Evolutionary conservation across 164 flowering plant genomes (phyloP).

Genomic region (Dillenia turbinata): DNA sequence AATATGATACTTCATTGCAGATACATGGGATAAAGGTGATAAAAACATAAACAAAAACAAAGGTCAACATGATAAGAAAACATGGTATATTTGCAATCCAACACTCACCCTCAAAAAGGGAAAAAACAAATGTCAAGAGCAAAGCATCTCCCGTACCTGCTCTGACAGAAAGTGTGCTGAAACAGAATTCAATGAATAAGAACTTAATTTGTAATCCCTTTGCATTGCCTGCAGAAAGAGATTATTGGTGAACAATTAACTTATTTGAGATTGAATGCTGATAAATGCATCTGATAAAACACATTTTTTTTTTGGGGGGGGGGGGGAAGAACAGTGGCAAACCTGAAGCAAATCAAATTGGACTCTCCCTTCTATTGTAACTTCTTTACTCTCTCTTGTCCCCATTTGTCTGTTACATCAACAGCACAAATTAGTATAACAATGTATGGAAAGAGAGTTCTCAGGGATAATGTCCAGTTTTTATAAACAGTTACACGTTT

Average conservation of each 20-base stretch:
- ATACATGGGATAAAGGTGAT: not conserved
- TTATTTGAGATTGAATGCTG: too few relatives aligned
- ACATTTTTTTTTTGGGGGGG: too few relatives aligned
- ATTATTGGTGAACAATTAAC: too few relatives aligned
- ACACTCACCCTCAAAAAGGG: too few relatives aligned
- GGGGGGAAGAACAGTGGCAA: not conserved
- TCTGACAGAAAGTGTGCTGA: constrained; percentile 96
- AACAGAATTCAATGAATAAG: constrained; percentile 96
- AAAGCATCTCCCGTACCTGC: constrained; percentile 48
- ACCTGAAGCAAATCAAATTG: constrained; percentile 99
- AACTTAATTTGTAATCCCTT: constrained; percentile 92
- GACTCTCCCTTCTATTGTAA: constrained; percentile 88
- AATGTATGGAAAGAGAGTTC: too few relatives aligned
- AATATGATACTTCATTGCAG: not conserved
- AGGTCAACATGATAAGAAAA: not conserved
- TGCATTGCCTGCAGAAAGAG: constrained; percentile 65
- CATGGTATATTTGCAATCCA: not conserved
- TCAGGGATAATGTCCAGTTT: too few relatives aligned
- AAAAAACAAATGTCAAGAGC: not conserved
- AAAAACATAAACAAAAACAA: not conserved
- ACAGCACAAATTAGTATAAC: too few relatives aligned
- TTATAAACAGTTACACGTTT: too few relatives aligned
- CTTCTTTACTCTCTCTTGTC: constrained; percentile 94
- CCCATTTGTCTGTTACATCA: constrained; percentile 65
- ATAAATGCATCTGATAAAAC: too few relatives aligned